Conservation (phyloP, 495 filamentous ascomycete genomes). For the Penicillium simplicissimum region DNA sequence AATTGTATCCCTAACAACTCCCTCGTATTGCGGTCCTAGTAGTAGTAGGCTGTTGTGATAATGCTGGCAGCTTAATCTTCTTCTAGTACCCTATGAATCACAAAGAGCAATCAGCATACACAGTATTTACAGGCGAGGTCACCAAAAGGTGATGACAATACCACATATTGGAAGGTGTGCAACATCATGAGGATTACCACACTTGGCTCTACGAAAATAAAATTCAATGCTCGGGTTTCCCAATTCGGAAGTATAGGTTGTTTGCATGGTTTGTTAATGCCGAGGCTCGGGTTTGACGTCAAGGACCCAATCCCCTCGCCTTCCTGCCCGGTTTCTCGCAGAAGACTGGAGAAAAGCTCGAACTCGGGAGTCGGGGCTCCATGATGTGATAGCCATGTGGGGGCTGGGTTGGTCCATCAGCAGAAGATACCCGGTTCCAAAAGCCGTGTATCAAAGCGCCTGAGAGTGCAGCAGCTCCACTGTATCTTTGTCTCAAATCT, state of each 20-base stretch:
- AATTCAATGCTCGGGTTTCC: conserved; percentile 2
- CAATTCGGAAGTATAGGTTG: conserved; percentile 1
- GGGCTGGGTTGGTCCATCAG: background rate
- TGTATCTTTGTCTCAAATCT: conserved; percentile 18
- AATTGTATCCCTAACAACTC: too few species aligned
- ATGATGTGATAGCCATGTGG: conserved; percentile 22
- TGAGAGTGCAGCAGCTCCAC: conserved; percentile 14
- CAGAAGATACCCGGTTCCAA: conserved; percentile 6
- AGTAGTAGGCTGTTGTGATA: background rate
- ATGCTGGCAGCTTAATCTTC: too few species aligned
- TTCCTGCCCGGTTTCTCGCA: conserved; percentile 15
- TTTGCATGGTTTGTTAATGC: conserved; percentile 16
- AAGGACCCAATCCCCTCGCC: conserved; percentile 7
- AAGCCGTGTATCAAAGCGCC: conserved; percentile 14
- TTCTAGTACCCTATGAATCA: too few species aligned
- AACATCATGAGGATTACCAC: too few species aligned
- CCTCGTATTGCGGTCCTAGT: background rate
- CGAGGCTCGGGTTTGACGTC: conserved; percentile 20
- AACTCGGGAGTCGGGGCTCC: conserved; percentile 17
- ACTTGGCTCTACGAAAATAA: too few species aligned
- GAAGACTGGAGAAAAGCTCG: conserved; percentile 6
- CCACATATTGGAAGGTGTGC: too few species aligned
- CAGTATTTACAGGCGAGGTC: too few species aligned
- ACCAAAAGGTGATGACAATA: too few species aligned
- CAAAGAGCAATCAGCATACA: too few species aligned